phyloP scores from a whole-genome alignment of 257 asterid species.

The Anisodus acutangulus region DNA sequence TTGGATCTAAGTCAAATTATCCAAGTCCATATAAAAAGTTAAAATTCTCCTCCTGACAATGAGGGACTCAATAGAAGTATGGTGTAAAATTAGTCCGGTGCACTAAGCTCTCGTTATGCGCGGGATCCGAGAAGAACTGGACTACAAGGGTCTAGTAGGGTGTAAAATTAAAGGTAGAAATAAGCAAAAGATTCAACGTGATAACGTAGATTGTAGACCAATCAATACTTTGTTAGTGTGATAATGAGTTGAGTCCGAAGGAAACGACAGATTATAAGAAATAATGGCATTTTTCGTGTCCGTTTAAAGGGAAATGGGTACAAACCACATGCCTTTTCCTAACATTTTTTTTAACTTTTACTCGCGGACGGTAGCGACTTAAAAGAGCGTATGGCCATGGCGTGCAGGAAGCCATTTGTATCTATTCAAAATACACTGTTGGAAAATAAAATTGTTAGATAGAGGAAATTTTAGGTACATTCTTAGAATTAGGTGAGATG shows the following conservation, averaged over 20 bases:
- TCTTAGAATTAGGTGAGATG: neutral
- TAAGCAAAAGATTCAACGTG: neutral
- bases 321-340: slow-evolving; percentile 46
- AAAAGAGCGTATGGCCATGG: neutral
- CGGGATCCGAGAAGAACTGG: too few species aligned
- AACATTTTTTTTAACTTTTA: slow-evolving; percentile 8
- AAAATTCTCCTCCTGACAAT: too few species aligned
- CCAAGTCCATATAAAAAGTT: too few species aligned
- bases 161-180: too few species aligned
- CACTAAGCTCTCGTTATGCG: too few species aligned
- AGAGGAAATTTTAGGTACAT: neutral
- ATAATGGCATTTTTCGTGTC: slow-evolving; percentile 38
- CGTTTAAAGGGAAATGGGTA: slow-evolving; percentile 38
- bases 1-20: too few species aligned
- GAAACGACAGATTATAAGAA: slow-evolving; percentile 31
- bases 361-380: neutral
- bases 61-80: too few species aligned
- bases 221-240: neutral
- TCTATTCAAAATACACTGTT: neutral
- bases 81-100: too few species aligned
- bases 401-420: neutral
- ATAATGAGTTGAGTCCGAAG: slow-evolving; percentile 22
- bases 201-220: neutral
- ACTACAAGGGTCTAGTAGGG: too few species aligned
- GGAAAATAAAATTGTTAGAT: neutral